Evolutionary conservation across 163 green algal genomes (phyloP).

Genomic region (Chlorella variabilis): DNA sequence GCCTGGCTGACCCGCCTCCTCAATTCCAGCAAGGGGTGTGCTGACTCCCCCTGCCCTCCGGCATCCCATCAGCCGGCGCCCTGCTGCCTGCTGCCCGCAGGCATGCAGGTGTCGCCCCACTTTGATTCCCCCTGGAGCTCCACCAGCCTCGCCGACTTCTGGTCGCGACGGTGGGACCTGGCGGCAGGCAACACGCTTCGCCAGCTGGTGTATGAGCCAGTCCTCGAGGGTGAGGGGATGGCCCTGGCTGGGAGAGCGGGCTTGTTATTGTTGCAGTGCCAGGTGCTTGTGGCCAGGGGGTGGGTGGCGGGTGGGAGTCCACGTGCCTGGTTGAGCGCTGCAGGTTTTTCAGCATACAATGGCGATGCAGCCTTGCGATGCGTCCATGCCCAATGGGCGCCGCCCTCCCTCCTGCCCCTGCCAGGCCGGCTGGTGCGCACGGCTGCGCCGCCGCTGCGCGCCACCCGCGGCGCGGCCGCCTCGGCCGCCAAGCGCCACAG

Average conservation of each 20-base stretch:
- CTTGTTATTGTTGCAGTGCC: background rate
- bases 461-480: background rate
- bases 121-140: conserved; percentile 74
- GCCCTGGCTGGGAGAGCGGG: background rate
- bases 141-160: conserved; percentile 47
- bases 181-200: conserved; percentile 53
- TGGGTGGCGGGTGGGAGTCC: too few species aligned
- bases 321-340: too few species aligned
- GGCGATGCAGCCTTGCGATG: too few species aligned
- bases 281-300: too few species aligned
- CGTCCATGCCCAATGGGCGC: too few species aligned
- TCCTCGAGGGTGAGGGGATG: conserved; percentile 29
- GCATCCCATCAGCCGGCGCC: background rate
- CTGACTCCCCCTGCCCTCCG: too few species aligned
- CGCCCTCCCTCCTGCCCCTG: background rate
- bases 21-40: too few species aligned
- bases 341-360: too few species aligned
- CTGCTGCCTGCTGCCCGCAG: background rate
- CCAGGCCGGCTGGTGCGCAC: background rate
- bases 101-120: conserved; percentile 60
- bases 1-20: too few species aligned
- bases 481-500: background rate
- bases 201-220: conserved; percentile 51
- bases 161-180: conserved; percentile 58
- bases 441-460: too few species aligned